Evolutionary conservation across 306 rosid species (phyloP), one percentile per base, ranked within the genome.

Genomic region (Malus sylvestris): DNA sequence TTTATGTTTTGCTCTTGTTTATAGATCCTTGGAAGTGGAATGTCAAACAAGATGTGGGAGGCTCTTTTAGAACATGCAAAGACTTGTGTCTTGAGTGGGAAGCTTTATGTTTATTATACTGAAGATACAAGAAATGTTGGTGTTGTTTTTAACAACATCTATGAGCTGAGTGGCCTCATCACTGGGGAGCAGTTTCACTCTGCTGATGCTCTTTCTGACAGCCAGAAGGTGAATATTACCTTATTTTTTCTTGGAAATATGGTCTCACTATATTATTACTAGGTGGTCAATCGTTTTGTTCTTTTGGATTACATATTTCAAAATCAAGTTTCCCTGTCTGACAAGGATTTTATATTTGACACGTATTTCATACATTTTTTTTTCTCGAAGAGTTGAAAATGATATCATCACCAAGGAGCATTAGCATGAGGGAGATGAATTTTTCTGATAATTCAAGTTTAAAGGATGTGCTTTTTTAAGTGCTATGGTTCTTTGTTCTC

Each of bases 1-100:
- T 59, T 44, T 76, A 82, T 82, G 53, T 84, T 81, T 73, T 72
- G 33, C 55, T 74, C 27, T 81, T 77, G 67, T 87, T 76, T 86
- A 78, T 74, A 96, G 99, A 96, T 91, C 77, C 99, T 96, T 79
- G 99, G 99, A 76, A 93, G 99, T 77, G 99, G 99, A n/a, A 96
- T 96, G 99, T 96, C 99, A 72, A 96, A 96, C 86, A 96, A 88
- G 88, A 96, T 96, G 99, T 96, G 99, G 99, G 99, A 96, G 4
- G 98, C 98, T 77, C 98, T 96, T 75, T 5, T 96, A 73, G 99
- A 96, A 12, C 99, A 96, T 88, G 93, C 99, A 55, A 96, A 96
- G 89, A 96, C 99, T 22, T 96, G 99, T 83, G 88, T 78, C 79
- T 84, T 96, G 72, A 83, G 93, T 30, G 99, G 96, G 84, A 96